Evolutionary conservation across 202 grass and related monocot genomes (phyloP), one percentile per base, ranked within the genome.

Genomic region (Hordeum pubiflorum): DNA sequence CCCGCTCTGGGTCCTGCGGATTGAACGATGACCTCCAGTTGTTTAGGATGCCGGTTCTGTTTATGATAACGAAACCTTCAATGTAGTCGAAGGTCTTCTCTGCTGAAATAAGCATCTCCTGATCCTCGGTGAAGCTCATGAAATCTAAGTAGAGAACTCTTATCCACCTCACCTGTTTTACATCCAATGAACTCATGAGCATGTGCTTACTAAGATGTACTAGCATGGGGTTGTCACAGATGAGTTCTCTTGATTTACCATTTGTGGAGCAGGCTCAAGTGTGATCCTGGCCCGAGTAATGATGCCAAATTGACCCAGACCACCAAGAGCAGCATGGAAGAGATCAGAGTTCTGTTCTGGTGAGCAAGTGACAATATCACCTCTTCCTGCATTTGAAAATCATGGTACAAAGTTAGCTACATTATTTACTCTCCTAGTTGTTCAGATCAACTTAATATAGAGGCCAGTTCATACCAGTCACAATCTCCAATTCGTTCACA

Each of bases 51-150:
- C 90, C 90, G 18, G 90, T 86, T 84, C 88, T 88, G 44, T 94
- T 98, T 69, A 98, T 94, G 72, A 85, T 93, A 44, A 94, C 92
- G 39, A 98, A 94, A 24, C 95, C 95, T 71, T 98, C 92, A 15
- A 98, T 88, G 79, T 98, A 94, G 55, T 98, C 90, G 11, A 98
- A 94, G 58, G 92, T 93, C 54, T 82, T 87, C 70, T 85, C 74
- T 70, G 62, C 41, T 34, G 88, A 69, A 86, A 98, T 94, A 38
- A 98, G 88, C 84, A 93, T 91, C 84, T 98, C 95, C 83, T 94
- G 92, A 82, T 98, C 95, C 92, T 84, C 84, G 1, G 84, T 85
- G 44, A 98, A 98, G 69, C 33, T 89, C 27, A 69, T 14, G 82
- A 94, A 98, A 62, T 97, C 92, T 4, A 83, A 68, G 88, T 97